Base-by-base conservation (phyloP, 768 basidiomycete genomes). In the Cytidiella melzeri region DNA sequence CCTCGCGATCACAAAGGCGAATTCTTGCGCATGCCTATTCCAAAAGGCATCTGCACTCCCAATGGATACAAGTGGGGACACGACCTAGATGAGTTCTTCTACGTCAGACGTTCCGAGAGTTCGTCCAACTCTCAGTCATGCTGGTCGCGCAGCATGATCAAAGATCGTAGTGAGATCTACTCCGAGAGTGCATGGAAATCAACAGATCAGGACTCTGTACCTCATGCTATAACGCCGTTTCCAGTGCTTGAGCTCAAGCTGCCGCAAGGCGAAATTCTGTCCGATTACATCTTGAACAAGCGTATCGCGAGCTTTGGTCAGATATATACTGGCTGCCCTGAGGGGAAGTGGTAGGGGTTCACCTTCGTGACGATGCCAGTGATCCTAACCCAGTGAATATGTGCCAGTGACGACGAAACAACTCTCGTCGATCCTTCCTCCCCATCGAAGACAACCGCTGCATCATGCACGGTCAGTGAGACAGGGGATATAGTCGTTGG, bases 101-200 rank as follows among this genome's bases (percentile, higher is more conserved):
- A 59, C 54, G 61, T 66, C 40, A 41, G 48, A 10, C 60, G 62
- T 34, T 34, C 30, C 30, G 30, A 34, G 15, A 34, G 27, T 61
- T 62, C 3, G 59, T 51, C 26, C 39, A 50, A 56, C 18, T 40
- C 64, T 13, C 36, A 18, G 23, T 60, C 63, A 26, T 51, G 58
- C 41, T 69, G 62, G 60, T 64, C 66, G 19, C 59, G 64, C 39
- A 67, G 63, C 51, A 68, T 68, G 65, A 54, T 69, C 41, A 49
- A 60, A 30, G 62, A 59, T 39, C 56, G 54, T 39, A 63, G 61
- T 7, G 65, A 67, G 47, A 56, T 59, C 41, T 62, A 18, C 30
- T 34, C 15, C 9, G 9, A 7, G 7, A 7, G 7, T 34, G 30
- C 15, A 15, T 34, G 30, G 30, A 7, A 34, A 34, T 7, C 7